Evolutionary conservation across 306 rosid genomes (phyloP).

Genomic region (Lathyrus aphaca): DNA sequence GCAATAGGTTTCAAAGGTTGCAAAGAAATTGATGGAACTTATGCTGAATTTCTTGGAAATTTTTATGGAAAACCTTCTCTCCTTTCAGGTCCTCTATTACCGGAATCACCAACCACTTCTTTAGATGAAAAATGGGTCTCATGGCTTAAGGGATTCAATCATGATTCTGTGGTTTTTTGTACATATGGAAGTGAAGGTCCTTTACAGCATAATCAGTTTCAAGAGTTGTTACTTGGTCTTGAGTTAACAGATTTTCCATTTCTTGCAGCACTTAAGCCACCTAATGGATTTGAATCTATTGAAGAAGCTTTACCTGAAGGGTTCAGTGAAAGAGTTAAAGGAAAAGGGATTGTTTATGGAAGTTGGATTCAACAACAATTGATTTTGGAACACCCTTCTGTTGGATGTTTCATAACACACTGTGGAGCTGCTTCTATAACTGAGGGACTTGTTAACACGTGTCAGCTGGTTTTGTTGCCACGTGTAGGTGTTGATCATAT

Average conservation of each 20-base stretch:
- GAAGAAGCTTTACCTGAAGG: slow-evolving; percentile 41
- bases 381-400: slow-evolving; percentile 56
- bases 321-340: slow-evolving; percentile 30
- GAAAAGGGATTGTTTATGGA: slow-evolving; percentile 39
- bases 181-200: slow-evolving; percentile 38
- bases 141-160: slow-evolving; percentile 30
- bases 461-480: slow-evolving; percentile 59
- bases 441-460: slow-evolving; percentile 49
- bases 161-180: slow-evolving; percentile 30
- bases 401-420: slow-evolving; percentile 71
- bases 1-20: slow-evolving; percentile 42
- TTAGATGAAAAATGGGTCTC: slow-evolving; percentile 31
- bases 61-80: slow-evolving; percentile 23
- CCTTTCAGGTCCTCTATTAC: slow-evolving; percentile 39
- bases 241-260: slow-evolving; percentile 35
- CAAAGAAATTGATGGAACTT: slow-evolving; percentile 29
- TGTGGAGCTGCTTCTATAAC: slow-evolving; percentile 61
- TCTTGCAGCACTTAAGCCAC: slow-evolving; percentile 36
- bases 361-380: slow-evolving; percentile 67
- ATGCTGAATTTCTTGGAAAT: slow-evolving; percentile 9
- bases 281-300: slow-evolving; percentile 8
- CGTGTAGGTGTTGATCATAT: slow-evolving; percentile 41
- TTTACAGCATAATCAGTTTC: slow-evolving; percentile 5
- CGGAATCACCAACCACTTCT: not conserved
- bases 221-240: slow-evolving; percentile 40